Evolutionary conservation across 345 rosid genomes (phyloP), one percentile per base, ranked within the genome.

Genomic region (Cardamine chenopodiifolia): DNA sequence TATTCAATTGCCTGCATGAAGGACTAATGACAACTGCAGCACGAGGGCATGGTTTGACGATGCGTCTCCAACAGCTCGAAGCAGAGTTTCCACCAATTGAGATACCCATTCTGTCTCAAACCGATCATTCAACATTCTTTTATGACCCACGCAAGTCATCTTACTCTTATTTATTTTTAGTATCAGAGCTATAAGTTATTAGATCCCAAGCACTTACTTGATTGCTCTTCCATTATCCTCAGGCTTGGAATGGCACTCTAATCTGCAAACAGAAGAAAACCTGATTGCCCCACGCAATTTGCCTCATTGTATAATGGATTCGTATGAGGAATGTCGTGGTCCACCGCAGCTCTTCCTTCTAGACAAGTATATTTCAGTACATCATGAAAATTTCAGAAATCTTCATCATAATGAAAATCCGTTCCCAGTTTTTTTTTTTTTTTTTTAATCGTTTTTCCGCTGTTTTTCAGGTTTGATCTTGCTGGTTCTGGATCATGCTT

Each of bases 331-430:
- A 85, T 85, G 90, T 20, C 85, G 92, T 35, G 91, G 79, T 37
- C 92, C 92, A 5, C 99, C 97, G 2, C 89, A 83, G 39, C 73
- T 95, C 68, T 89, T 85, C 78, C 96, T 87, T 79, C 85, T 95
- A 28, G 99, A 95, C 86, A 92, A 90, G 99, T 94, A 88, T 64
- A 86, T n/a, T n/a, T n/a, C n/a, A n/a, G n/a, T n/a, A n/a, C n/a
- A n/a, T n/a, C n/a, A n/a, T n/a, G n/a, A n/a, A n/a, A n/a, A n/a
- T n/a, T 62, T 58, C 44, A 15, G 11, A 28, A 18, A 8, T 23
- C 15, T 60, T 40, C 18, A 54, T 62, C 39, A 9, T 0, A 11
- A 11, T 5, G 4, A 53, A n/a, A n/a, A 25, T 40, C 32, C 1
- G 12, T 35, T 59, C 31, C 40, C 39, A 28, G n/a, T n/a, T n/a